Evolutionary conservation across 176 grass and related monocot species (phyloP), one percentile per base, ranked within the genome.

Genomic region (Cenchrus americanus): DNA sequence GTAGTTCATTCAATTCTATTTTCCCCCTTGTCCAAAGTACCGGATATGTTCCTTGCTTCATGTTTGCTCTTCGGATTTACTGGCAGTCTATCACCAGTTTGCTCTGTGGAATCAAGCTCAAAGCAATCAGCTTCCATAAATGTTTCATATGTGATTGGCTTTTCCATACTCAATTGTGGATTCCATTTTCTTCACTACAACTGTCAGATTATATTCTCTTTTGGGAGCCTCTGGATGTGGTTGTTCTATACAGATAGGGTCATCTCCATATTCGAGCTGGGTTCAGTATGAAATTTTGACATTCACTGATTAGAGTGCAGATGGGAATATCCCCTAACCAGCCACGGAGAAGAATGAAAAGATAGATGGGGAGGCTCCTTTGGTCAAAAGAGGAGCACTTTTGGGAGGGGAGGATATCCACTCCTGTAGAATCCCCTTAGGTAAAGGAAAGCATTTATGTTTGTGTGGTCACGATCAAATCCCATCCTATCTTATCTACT

Each of bases 311-410:
- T 80, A 61, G 77, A 80, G 69, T 55, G 88, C 6, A 5, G 78
- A 76, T 79, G 53, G 83, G 88, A 90, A 90, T 93, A 91, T 94
- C 54, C 62, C 49, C 24, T 71, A 14, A 9, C 92, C 86, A 89
- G 42, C 86, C 76, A 88, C n/a, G 22, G 50, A 76, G 84, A 80
- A 79, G 47, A 70, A 80, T 58, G 73, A 74, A 52, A 72, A 73
- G 67, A 80, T 83, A 22, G 79, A 79, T 52, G 8, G 4, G 53
- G 62, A 62, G 49, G 69, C 71, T 50, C 67, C 51, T 84, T 75
- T 44, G 80, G 71, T 80, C 63, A 83, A 83, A 80, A 90, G 66
- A 75, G 34, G 59, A 51, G 26, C 42, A 67, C 62, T 87, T 82
- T 83, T 71, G 57, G 70, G 41, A 48, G 76, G 78, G 77, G 65